Conservation (phyloP, 2,329 filamentous ascomycete genomes). For the Chalaropsis thielavioides region DNA sequence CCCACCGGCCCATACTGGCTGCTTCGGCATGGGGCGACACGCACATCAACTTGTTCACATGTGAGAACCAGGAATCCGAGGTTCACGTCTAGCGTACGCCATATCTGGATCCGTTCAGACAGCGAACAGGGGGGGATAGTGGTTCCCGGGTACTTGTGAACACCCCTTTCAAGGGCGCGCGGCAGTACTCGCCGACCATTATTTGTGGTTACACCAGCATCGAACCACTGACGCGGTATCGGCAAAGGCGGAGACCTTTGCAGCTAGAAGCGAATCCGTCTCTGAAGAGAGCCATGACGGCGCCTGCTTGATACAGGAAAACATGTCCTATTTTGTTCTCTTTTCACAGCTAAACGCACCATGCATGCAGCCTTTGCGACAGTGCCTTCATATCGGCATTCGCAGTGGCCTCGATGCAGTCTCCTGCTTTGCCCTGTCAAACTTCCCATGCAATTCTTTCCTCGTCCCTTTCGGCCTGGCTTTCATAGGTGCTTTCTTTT, state of each 20-base stretch:
- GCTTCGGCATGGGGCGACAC: conserved; percentile 76
- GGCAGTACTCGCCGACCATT: not conserved
- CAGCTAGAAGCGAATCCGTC: not conserved
- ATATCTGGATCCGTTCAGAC: conserved; percentile 13
- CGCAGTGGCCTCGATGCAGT: not conserved
- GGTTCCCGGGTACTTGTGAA: not conserved
- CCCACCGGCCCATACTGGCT: conserved; percentile 80
- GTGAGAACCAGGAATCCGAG: conserved; percentile 35
- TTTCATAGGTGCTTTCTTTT: not conserved
- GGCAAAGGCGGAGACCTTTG: not conserved
- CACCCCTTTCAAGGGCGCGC: not conserved
- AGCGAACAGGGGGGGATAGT: not conserved
- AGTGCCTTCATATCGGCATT: not conserved
- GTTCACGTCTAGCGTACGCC: conserved; percentile 10
- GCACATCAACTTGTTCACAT: conserved; percentile 78
- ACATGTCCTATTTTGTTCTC: not conserved
- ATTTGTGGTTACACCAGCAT: conserved; percentile 1
- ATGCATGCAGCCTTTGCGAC: not conserved
- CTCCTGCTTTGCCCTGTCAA: not conserved
- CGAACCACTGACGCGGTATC: not conserved
- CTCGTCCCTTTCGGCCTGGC: not conserved
- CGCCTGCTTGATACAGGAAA: not conserved
- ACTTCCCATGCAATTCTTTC: not conserved
- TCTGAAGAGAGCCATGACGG: not conserved
- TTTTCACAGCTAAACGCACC: not conserved